These are phyloP conservation scores for Climacium dendroides DNA, from an alignment of 225 moss, liverwort and hornwort genomes.

Conservation along the genomic window DNA sequence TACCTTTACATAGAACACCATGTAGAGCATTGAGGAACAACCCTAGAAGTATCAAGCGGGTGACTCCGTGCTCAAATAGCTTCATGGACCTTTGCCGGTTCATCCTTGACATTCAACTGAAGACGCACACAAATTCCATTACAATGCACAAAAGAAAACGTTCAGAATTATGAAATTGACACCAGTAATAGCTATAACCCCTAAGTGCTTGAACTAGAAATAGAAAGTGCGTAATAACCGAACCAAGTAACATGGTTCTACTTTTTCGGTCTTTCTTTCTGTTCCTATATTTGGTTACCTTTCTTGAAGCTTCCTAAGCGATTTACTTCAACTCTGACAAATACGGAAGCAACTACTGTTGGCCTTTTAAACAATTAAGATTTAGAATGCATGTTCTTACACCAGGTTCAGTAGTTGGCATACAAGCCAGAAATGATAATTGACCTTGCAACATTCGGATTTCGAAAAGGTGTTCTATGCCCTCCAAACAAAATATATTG, in stretches of 20 bases:
- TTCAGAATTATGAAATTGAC: neutral
- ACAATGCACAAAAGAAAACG: neutral
- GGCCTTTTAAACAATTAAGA: neutral
- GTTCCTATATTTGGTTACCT: neutral
- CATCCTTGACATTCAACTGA: conserved; percentile 8
- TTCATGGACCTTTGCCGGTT: neutral
- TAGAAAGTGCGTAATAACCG: neutral
- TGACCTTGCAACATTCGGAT: neutral
- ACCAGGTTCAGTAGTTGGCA: neutral
- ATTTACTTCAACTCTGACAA: neutral
- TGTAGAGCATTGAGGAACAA: neutral
- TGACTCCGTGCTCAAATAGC: neutral
- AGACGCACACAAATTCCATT: neutral
- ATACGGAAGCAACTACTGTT: neutral
- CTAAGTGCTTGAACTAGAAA: neutral
- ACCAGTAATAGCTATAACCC: neutral
- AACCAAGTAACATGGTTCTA: neutral
- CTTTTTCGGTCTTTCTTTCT: no score
- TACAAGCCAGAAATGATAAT: neutral
- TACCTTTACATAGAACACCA: conserved; percentile 3
- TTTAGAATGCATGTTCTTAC: neutral
- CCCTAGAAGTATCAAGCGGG: neutral
- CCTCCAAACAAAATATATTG: neutral
- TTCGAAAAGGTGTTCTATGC: neutral
- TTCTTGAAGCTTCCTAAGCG: neutral